phyloP scores from a whole-genome alignment of 208 protist genomes.

The Balamuthia mandrillaris region DNA sequence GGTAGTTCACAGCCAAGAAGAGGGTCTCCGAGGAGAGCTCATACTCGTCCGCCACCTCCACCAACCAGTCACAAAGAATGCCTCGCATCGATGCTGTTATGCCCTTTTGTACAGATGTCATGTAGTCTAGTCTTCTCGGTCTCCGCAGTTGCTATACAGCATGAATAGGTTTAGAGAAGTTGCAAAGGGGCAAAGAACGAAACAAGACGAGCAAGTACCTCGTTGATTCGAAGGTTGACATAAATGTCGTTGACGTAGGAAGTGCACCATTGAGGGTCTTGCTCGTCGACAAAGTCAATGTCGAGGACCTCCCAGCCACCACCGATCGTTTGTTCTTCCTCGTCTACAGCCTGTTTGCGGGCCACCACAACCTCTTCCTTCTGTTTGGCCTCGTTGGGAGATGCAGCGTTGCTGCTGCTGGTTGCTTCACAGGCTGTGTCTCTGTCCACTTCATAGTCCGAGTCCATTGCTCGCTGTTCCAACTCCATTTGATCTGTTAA shows the following conservation, averaged over 20 bases:
- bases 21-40: constrained; percentile 55
- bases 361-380: neutral
- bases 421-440: neutral
- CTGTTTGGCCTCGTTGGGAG: neutral
- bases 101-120: constrained; percentile 34
- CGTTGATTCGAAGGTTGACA: constrained; percentile 54
- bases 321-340: neutral
- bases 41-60: constrained; percentile 59
- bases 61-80: constrained; percentile 69
- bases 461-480: neutral
- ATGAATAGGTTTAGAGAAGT: neutral
- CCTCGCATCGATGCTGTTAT: constrained; percentile 56
- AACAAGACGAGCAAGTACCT: constrained; percentile 40
- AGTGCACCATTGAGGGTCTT: constrained; percentile 63
- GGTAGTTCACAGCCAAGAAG: constrained; percentile 63
- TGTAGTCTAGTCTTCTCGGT: neutral
- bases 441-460: neutral
- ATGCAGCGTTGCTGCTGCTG: neutral
- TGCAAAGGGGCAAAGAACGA: neutral
- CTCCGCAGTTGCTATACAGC: neutral
- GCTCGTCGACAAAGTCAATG: constrained; percentile 56
- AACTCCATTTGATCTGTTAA: too few species aligned
- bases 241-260: constrained; percentile 72
- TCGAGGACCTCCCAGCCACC: too few species aligned
- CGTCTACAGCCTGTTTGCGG: neutral